These are phyloP conservation scores for Pestalotiopsis sp. DNA, from an alignment of 2,329 filamentous ascomycete species.

Conservation along the genomic window DNA sequence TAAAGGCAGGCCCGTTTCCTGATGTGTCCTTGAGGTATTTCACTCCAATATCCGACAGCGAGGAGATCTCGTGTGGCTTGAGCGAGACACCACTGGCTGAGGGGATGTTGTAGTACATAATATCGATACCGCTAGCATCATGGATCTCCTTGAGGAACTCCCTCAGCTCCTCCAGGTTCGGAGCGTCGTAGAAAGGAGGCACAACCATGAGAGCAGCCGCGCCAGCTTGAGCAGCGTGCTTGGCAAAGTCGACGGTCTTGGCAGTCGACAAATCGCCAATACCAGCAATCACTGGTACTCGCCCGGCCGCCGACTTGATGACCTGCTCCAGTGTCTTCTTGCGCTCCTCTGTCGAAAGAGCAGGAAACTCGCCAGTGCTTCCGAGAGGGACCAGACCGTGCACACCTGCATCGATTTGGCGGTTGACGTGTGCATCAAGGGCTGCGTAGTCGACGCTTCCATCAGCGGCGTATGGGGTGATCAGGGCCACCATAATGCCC, in stretches of 20 bases:
- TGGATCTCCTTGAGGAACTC: slow-evolving; percentile 44
- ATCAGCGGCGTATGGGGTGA: slow-evolving; percentile 49
- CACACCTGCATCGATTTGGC: slow-evolving; percentile 45
- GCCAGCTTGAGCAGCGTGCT: slow-evolving; percentile 40
- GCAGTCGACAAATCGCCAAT: slow-evolving; percentile 46
- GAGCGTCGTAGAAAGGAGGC: slow-evolving; percentile 51
- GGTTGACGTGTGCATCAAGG: slow-evolving; percentile 47
- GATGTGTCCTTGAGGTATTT: slow-evolving; percentile 56
- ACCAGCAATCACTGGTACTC: slow-evolving; percentile 44
- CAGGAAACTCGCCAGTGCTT: slow-evolving; percentile 53
- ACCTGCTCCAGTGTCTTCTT: slow-evolving; percentile 44
- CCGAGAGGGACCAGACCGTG: slow-evolving; percentile 54
- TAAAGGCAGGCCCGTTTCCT: slow-evolving; percentile 51
- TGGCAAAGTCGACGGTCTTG: slow-evolving; percentile 42
- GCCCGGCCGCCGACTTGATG: slow-evolving; percentile 39
- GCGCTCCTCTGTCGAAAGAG: slow-evolving; percentile 44
- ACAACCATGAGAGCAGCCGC: slow-evolving; percentile 50
- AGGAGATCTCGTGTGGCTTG: slow-evolving; percentile 43
- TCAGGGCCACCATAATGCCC: slow-evolving; percentile 51
- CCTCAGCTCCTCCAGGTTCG: slow-evolving; percentile 40
- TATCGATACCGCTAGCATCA: slow-evolving; percentile 41
- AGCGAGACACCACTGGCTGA: slow-evolving; percentile 46
- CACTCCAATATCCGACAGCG: slow-evolving; percentile 46
- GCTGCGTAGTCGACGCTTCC: slow-evolving; percentile 40
- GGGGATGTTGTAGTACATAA: slow-evolving; percentile 56